phyloP scores from a whole-genome alignment of 2,329 filamentous ascomycete genomes.

The Venturia asperata region DNA sequence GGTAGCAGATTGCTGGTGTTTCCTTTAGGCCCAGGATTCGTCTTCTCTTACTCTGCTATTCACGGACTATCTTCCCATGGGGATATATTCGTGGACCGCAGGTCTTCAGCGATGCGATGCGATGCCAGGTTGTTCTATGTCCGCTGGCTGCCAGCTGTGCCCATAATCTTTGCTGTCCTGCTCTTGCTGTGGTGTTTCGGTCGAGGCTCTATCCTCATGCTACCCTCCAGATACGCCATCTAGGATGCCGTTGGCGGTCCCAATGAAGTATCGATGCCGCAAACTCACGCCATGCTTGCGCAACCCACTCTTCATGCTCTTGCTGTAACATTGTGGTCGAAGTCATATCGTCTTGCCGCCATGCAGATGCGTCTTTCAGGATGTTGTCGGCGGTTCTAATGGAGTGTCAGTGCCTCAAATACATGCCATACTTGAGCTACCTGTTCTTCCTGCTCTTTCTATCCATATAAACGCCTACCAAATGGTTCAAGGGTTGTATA shows the following conservation, averaged over 20 bases:
- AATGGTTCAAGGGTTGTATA: neutral
- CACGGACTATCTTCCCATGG: neutral
- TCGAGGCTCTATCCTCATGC: neutral
- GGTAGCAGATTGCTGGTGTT: neutral
- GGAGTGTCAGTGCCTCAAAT: no score
- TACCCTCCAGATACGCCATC: neutral
- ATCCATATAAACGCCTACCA: neutral
- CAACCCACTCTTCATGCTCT: no score
- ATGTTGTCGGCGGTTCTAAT: no score
- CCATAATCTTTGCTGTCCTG: neutral
- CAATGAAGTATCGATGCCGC: neutral
- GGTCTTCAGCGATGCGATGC: neutral
- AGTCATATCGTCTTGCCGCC: no score
- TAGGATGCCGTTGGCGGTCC: neutral
- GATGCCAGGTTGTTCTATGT: neutral
- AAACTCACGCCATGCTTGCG: neutral
- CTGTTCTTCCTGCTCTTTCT: neutral
- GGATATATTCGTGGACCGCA: neutral
- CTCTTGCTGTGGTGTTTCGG: neutral
- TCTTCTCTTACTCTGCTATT: neutral
- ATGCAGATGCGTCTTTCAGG: no score
- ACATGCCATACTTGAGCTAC: neutral
- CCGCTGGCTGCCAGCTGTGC: neutral
- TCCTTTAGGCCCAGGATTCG: neutral
- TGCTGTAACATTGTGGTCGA: no score